Conservation (phyloP, 306 rosid genomes). For the Sindora glabra region DNA sequence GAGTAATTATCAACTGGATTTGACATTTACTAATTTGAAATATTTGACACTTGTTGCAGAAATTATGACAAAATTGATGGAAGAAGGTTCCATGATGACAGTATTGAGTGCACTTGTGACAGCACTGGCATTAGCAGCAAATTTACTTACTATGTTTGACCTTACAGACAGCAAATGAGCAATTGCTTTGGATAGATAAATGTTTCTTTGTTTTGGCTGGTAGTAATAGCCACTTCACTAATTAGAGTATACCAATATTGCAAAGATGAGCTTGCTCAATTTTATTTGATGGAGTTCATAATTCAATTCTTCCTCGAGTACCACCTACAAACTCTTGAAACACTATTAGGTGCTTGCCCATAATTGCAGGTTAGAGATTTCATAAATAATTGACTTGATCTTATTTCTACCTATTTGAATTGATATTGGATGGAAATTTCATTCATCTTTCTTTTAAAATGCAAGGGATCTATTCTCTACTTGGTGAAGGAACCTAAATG, state of each 20-base stretch:
- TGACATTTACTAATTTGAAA: neutral
- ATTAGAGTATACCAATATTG: neutral
- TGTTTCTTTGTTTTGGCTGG: slow-evolving; percentile 2
- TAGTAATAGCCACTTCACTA: slow-evolving; percentile 5
- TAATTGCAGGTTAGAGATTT: slow-evolving; percentile 65
- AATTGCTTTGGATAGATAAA: slow-evolving; percentile 54
- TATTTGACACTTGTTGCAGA: slow-evolving; percentile 25
- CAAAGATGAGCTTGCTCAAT: slow-evolving; percentile 92
- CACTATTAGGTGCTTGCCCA: slow-evolving; percentile 76
- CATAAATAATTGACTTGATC: neutral
- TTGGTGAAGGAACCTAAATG: neutral
- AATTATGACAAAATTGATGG: slow-evolving; percentile 34
- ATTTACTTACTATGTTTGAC: slow-evolving; percentile 42
- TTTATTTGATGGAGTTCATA: slow-evolving; percentile 92
- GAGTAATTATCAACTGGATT: too few relatives aligned
- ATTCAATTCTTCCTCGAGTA: slow-evolving; percentile 94
- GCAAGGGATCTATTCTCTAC: slow-evolving; percentile 3
- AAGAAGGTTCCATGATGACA: slow-evolving; percentile 61
- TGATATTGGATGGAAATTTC: slow-evolving; percentile 7
- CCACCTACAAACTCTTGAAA: slow-evolving; percentile 88
- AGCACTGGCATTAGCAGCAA: slow-evolving; percentile 65
- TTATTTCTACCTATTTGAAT: too few relatives aligned
- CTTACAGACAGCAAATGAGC: slow-evolving; percentile 67
- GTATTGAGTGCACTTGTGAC: slow-evolving; percentile 46
- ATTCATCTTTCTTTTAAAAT: slow-evolving; percentile 7